These are phyloP conservation scores for Anthracocystis walkeri DNA, from an alignment of 1,284 basidiomycete species.

Conservation along the genomic window DNA sequence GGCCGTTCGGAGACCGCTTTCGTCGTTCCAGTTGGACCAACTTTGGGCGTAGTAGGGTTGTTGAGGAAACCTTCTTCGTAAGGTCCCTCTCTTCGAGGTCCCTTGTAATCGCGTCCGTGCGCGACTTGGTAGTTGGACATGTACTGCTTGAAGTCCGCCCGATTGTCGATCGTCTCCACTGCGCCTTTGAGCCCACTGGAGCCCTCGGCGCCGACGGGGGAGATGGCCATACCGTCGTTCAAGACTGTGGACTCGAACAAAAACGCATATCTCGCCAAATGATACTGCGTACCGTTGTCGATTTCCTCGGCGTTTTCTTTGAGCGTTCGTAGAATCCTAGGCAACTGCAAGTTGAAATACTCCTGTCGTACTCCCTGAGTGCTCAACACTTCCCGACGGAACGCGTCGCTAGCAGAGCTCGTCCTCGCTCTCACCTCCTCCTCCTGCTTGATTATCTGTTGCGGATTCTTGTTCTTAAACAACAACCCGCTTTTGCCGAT, in stretches of 20 bases:
- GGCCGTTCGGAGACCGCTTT: constrained; percentile 70
- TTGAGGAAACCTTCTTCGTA: constrained; percentile 69
- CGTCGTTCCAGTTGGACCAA: background rate
- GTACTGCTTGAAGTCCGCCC: constrained; percentile 91
- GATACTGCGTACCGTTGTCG: constrained; percentile 95
- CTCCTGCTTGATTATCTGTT: constrained; percentile 91
- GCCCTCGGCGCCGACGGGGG: constrained; percentile 74
- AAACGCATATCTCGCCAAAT: constrained; percentile 92
- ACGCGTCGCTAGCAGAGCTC: constrained; percentile 86
- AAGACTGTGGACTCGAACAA: constrained; percentile 90
- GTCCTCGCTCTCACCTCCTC: constrained; percentile 90
- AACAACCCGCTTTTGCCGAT: constrained; percentile 90
- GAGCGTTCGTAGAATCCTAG: constrained; percentile 88
- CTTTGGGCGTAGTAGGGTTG: constrained; percentile 6
- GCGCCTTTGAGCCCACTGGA: constrained; percentile 82
- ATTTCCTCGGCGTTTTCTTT: constrained; percentile 97
- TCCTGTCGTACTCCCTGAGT: constrained; percentile 92
- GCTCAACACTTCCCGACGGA: constrained; percentile 89
- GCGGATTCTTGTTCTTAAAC: constrained; percentile 88
- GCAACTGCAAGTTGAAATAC: constrained; percentile 94
- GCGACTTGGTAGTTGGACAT: constrained; percentile 95
- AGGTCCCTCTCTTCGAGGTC: constrained; percentile 69
- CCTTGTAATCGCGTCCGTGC: constrained; percentile 75
- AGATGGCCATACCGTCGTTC: constrained; percentile 85
- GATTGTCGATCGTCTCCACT: constrained; percentile 91